phyloP scores from a whole-genome alignment of 2,329 filamentous ascomycete species.

The Penicillium sp. region DNA sequence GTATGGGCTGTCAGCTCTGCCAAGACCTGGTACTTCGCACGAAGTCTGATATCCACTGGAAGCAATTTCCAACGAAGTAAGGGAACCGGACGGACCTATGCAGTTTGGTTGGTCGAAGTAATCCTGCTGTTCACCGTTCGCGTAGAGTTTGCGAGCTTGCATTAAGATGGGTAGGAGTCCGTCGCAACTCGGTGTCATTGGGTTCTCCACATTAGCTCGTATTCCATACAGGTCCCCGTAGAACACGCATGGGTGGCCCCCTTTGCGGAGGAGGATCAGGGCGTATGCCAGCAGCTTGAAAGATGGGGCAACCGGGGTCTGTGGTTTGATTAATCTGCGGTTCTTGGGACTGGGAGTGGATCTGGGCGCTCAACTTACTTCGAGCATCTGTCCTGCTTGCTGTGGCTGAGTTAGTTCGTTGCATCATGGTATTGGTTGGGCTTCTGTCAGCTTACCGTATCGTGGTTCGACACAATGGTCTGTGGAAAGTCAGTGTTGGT shows the following conservation, averaged over 20 bases:
- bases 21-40: not conserved
- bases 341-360: not conserved
- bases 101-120: conserved; percentile 65
- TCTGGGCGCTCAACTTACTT: conserved; percentile 37
- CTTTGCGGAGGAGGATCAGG: conserved; percentile 66
- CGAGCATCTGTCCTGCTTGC: conserved; percentile 64
- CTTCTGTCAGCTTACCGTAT: conserved; percentile 19
- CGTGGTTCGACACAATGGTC: conserved; percentile 26
- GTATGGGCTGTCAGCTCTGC: conserved; percentile 9
- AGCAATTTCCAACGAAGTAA: not conserved
- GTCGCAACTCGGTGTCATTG: conserved; percentile 56
- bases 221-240: conserved; percentile 72
- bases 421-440: no score
- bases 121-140: conserved; percentile 66
- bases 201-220: conserved; percentile 48
- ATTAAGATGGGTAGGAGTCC: conserved; percentile 61
- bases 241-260: conserved; percentile 69
- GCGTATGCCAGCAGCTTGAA: conserved; percentile 74
- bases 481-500: conserved; percentile 11
- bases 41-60: not conserved
- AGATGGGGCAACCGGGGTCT: conserved; percentile 63
- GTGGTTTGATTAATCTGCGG: not conserved
- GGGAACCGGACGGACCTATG: conserved; percentile 49
- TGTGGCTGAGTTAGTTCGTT: conserved; percentile 33
- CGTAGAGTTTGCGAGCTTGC: conserved; percentile 65